Evolutionary conservation across 2,329 filamentous ascomycete genomes (phyloP), one percentile per base, ranked within the genome.

Genomic region (Beauveria scarabaeidicola): DNA sequence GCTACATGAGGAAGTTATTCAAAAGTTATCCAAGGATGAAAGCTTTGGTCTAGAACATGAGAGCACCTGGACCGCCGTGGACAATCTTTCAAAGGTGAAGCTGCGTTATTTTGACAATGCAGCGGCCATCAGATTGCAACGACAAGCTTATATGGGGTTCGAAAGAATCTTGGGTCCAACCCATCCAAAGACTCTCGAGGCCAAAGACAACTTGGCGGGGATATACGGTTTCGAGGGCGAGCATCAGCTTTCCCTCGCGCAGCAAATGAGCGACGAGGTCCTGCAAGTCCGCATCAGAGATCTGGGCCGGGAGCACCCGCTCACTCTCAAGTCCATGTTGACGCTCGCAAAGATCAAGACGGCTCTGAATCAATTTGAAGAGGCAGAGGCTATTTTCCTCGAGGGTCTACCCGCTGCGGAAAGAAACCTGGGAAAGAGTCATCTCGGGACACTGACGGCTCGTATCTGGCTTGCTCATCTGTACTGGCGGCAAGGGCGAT

Each of bases 301-400:
- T 15, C 17, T 56, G 3, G 41, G 53, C 2, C 53, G 41, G 17
- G 53, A 56, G 36, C 53, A 56, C n/a, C 53, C 53, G 27, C 47
- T 47, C n/a, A 56, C 53, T n/a, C 53, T 56, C 10, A 46, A 56
- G 41, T 9, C 53, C 19, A 46, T 29, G 53, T 23, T 56, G 41
- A 56, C 53, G 46, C 38, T 56, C 15, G 53, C 53, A 29, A 56
- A 47, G 25, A 46, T 56, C 13, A 56, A 56, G 23, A 56, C 53
- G 2, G 53, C 53, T 27, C 23, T 56, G 15, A 46, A 56, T 9
- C 23, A 47, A 17, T 56, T 56, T 11, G 53, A 56, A 13, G 53
- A 56, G 40, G 53, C 53, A 8, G 53, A 56, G 27, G 40, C 40
- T 3, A 56, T 56, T 25, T 56, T 56, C 40, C 53, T 19, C 17